A percentile compares a stretch with the other conserved stretches of the same genome.
phyloP scores from a whole-genome alignment of 225 moss, liverwort and hornwort genomes.

The Polytrichum formosum region DNA sequence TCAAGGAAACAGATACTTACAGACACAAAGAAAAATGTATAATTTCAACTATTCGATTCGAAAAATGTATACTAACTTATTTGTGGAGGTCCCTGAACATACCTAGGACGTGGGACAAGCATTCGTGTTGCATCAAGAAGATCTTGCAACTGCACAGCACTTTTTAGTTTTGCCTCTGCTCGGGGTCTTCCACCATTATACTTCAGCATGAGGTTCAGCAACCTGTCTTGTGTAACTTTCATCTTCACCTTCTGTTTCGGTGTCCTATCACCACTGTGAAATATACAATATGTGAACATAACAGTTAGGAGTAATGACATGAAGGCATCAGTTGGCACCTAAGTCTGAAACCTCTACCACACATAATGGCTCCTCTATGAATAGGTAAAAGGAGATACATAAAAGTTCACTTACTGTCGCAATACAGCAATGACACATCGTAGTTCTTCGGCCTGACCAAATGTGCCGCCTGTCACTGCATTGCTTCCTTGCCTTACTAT shows the following conservation, averaged over 20 bases:
- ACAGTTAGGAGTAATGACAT: too few species aligned
- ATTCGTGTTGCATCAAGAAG: conserved; percentile 94
- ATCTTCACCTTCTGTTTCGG: conserved; percentile 99
- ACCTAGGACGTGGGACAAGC: conserved; percentile 93
- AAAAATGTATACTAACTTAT: not conserved
- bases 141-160: conserved; percentile 98
- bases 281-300: not conserved
- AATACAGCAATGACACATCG: conserved; percentile 99
- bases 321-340: too few species aligned
- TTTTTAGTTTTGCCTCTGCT: conserved; percentile 95
- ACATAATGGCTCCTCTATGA: not conserved
- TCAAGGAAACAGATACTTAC: not conserved
- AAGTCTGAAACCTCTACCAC: too few species aligned
- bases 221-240: conserved; percentile 97
- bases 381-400: not conserved
- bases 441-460: conserved; percentile 94
- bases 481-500: conserved; percentile 74
- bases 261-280: conserved; percentile 89
- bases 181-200: conserved; percentile 90
- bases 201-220: conserved; percentile 91
- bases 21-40: not conserved
- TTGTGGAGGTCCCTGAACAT: too few species aligned
- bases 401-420: conserved; percentile 67
- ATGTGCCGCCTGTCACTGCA: conserved; percentile 78
- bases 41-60: not conserved